Conservation (phyloP, 2,329 filamentous ascomycete genomes). For the Thelonectria rubi region DNA sequence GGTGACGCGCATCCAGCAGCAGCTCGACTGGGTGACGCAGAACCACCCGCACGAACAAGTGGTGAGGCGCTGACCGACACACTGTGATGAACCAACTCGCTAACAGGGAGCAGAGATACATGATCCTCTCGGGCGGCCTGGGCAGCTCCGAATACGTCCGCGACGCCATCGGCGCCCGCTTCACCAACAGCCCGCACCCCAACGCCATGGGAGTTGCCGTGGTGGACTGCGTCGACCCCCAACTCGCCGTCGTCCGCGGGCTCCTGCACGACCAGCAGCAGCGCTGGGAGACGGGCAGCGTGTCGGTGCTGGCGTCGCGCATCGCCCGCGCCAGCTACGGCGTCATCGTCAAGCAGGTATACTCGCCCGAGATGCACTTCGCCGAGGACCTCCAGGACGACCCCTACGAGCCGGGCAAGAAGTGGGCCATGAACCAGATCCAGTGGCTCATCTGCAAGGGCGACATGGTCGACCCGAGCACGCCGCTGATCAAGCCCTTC, state of each 20-base stretch:
- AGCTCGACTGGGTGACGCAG: constrained; percentile 51
- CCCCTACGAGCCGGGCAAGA: constrained; percentile 25
- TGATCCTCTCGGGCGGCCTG: constrained; percentile 56
- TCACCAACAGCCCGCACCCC: constrained; percentile 46
- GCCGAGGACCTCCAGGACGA: constrained; percentile 32
- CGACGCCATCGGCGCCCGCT: constrained; percentile 50
- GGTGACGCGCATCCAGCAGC: constrained; percentile 50
- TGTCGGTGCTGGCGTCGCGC: constrained; percentile 54
- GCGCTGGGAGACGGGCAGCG: constrained; percentile 52
- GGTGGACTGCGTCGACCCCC: constrained; percentile 58
- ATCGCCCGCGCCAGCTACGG: constrained; percentile 40
- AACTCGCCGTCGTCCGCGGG: constrained; percentile 64
- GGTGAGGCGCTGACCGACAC: constrained; percentile 34
- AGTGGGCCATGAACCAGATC: constrained; percentile 37
- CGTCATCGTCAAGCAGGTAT: constrained; percentile 32
- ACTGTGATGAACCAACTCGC: background rate
- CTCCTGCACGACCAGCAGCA: constrained; percentile 61
- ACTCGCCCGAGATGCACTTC: constrained; percentile 30
- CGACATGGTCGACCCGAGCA: constrained; percentile 50
- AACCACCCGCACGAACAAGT: constrained; percentile 47
- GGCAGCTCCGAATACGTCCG: constrained; percentile 58
- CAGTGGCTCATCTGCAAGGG: constrained; percentile 47
- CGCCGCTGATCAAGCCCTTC: constrained; percentile 47
- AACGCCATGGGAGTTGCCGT: constrained; percentile 47
- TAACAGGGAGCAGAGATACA: constrained; percentile 44